Evolutionary conservation across 2,329 filamentous ascomycete genomes (phyloP).

Genomic region (Pseudogymnoascus sp.): DNA sequence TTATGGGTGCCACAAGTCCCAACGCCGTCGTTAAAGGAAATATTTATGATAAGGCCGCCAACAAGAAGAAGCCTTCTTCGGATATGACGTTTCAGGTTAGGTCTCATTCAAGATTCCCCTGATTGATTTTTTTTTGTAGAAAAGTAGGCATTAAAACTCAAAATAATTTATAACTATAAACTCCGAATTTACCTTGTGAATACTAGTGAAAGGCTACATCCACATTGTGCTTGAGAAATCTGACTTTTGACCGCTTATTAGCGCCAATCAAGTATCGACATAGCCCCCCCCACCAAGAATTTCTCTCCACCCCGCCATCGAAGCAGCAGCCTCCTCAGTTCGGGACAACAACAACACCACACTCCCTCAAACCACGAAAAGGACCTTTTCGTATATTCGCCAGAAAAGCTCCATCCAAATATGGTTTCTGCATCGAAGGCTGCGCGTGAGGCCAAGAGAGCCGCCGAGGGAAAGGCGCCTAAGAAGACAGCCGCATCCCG

Average conservation of each 20-base stretch:
- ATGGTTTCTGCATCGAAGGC: conserved; percentile 65
- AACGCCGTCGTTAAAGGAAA: background rate
- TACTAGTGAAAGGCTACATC: background rate
- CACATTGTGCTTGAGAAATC: conserved; percentile 12
- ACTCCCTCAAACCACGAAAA: conserved; percentile 6
- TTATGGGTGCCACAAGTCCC: background rate
- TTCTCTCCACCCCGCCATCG: conserved; percentile 12
- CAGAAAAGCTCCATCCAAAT: conserved; percentile 28
- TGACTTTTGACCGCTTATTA: conserved; percentile 13
- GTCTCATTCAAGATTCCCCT: background rate
- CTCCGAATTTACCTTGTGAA: background rate
- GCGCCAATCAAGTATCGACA: conserved; percentile 11
- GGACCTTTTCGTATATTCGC: conserved; percentile 3
- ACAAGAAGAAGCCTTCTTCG: background rate
- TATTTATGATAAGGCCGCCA: conserved; percentile 3
- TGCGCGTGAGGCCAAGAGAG: conserved; percentile 63
- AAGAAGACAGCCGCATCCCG: conserved; percentile 66
- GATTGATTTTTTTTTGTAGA: background rate
- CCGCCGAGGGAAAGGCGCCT: conserved; percentile 61
- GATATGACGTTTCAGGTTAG: background rate
- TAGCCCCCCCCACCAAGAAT: conserved; percentile 11
- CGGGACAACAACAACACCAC: conserved; percentile 9
- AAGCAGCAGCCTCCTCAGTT: conserved; percentile 9
- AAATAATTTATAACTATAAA: background rate
- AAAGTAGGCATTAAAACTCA: background rate